Percentiles rank a stretch among this genome's conserved stretches.
These are phyloP conservation scores for Coleophoma crateriformis DNA, from an alignment of 2,329 filamentous ascomycete species.

Conservation along the genomic window DNA sequence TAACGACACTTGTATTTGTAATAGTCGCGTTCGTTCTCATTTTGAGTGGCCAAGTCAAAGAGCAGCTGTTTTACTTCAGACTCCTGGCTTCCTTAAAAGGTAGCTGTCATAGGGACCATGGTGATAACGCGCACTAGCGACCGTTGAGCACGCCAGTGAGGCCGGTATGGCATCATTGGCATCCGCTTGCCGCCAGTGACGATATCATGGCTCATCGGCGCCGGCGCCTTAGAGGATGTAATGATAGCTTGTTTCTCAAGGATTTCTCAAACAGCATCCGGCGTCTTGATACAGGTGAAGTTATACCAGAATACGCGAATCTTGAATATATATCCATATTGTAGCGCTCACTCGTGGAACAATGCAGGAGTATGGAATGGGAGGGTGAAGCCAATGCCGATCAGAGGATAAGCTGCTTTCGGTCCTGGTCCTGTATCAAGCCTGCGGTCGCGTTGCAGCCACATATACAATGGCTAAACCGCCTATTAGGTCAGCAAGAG, in stretches of 20 bases:
- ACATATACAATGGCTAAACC: too few species aligned
- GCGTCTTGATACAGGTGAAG: slow-evolving; percentile 38
- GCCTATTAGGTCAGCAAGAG: too few species aligned
- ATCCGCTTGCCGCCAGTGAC: slow-evolving; percentile 34
- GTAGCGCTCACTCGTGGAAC: slow-evolving; percentile 26
- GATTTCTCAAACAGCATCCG: slow-evolving; percentile 37
- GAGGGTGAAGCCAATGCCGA: slow-evolving; percentile 7
- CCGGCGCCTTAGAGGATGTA: slow-evolving; percentile 30
- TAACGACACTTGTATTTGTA: slow-evolving; percentile 15
- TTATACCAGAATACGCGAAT: slow-evolving; percentile 37
- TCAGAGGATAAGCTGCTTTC: slow-evolving; percentile 7
- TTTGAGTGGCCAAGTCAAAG: slow-evolving; percentile 31
- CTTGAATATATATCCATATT: slow-evolving; percentile 39
- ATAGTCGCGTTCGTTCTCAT: slow-evolving; percentile 26
- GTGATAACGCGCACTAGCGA: slow-evolving; percentile 32
- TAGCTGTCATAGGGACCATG: slow-evolving; percentile 28
- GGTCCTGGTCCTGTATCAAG: slow-evolving; percentile 8
- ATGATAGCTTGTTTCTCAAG: slow-evolving; percentile 32
- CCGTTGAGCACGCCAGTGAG: slow-evolving; percentile 33
- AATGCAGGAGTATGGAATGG: not conserved
- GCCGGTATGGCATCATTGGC: slow-evolving; percentile 33
- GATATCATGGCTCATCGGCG: slow-evolving; percentile 33
- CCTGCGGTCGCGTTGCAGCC: not conserved
- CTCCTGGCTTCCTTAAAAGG: slow-evolving; percentile 37
- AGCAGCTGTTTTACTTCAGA: slow-evolving; percentile 39